Conservation (phyloP, 129 eudicot species). For the Flaveria trinervia region DNA sequence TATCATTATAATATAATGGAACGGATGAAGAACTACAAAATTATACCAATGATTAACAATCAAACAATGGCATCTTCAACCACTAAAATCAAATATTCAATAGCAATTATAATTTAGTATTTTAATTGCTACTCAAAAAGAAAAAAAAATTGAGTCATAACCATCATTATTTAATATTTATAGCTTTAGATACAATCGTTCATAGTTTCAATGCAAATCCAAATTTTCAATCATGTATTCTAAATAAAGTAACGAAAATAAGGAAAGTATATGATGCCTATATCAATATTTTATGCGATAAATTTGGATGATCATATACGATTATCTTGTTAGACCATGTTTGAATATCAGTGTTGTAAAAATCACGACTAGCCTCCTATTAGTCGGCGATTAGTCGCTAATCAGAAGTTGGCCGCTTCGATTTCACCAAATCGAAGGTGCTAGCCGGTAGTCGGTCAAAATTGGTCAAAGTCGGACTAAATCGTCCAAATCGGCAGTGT, state of each 20-base stretch:
- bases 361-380: too few relatives aligned
- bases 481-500: too few relatives aligned
- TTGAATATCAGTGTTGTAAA: not conserved
- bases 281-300: not conserved
- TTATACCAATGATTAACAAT: slow-evolving; percentile 6
- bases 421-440: too few relatives aligned
- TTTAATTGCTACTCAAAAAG: not conserved
- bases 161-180: not conserved
- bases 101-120: not conserved
- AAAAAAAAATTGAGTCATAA: not conserved
- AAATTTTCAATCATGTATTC: too few relatives aligned
- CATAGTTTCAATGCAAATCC: not conserved
- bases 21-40: slow-evolving; percentile 5
- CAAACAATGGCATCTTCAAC: slow-evolving; percentile 27
- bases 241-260: not conserved
- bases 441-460: too few relatives aligned
- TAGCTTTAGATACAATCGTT: not conserved
- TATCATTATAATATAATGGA: slow-evolving; percentile 13
- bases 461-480: too few relatives aligned
- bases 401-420: too few relatives aligned
- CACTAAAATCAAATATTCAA: slow-evolving; percentile 4
- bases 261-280: not conserved
- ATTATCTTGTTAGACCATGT: not conserved
- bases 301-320: not conserved
- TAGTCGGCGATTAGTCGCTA: too few relatives aligned